Percentiles rank a stretch among this genome's conserved stretches.
These are phyloP conservation scores for Monilinia fructicola DNA, from an alignment of 2,329 filamentous ascomycete genomes.

Conservation along the genomic window DNA sequence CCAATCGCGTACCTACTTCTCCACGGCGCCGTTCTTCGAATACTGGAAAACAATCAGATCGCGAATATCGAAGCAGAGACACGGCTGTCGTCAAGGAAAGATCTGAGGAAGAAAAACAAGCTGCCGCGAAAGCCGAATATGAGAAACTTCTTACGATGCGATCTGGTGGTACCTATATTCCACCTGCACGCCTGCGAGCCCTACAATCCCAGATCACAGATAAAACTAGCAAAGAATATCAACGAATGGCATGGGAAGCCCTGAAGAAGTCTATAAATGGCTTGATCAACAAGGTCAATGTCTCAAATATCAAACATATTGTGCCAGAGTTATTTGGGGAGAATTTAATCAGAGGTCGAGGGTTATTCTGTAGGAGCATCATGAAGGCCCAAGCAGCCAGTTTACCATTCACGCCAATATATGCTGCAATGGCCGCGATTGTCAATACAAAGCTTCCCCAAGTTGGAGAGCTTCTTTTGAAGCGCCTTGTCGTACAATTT, in stretches of 20 bases:
- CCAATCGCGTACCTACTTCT: constrained; percentile 27
- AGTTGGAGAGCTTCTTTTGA: constrained; percentile 86
- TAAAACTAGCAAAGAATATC: constrained; percentile 93
- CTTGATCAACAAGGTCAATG: constrained; percentile 98
- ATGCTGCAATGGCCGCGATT: constrained; percentile 92
- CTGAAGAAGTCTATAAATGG: constrained; percentile 99
- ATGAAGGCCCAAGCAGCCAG: constrained; percentile 98
- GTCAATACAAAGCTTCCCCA: constrained; percentile 97
- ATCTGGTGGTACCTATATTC: constrained; percentile 94
- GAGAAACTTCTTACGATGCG: constrained; percentile 89
- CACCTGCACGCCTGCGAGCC: constrained; percentile 83
- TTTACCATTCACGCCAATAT: constrained; percentile 93
- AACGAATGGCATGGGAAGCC: constrained; percentile 98
- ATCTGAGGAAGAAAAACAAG: constrained; percentile 82
- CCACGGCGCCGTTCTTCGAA: constrained; percentile 35
- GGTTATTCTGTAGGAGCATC: constrained; percentile 90
- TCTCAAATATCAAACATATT: constrained; percentile 95
- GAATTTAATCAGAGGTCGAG: constrained; percentile 87
- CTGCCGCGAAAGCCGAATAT: constrained; percentile 86
- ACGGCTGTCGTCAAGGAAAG: constrained; percentile 39
- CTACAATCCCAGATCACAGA: constrained; percentile 97
- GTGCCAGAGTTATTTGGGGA: constrained; percentile 94
- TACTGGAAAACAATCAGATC: constrained; percentile 26
- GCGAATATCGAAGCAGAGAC: constrained; percentile 26
- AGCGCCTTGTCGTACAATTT: constrained; percentile 85